A percentile compares a stretch with the other conserved stretches of the same genome.
Conservation (phyloP, 805 yeast genomes). For the Debaryomyces castellii region DNA sequence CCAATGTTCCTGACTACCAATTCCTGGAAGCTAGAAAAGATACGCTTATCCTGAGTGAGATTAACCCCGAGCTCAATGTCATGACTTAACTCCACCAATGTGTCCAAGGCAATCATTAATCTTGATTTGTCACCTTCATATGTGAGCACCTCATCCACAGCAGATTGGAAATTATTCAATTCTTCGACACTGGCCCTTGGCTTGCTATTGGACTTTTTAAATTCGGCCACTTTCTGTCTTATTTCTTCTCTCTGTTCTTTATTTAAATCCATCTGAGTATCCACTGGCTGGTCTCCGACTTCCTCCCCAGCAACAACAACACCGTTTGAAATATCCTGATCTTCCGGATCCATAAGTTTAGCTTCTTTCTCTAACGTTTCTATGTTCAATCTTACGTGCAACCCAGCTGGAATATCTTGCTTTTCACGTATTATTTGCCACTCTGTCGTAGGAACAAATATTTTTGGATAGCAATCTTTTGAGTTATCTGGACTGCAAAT, state of each 20-base stretch:
- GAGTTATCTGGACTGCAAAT: slow-evolving; percentile 25
- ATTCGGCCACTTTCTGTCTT: slow-evolving; percentile 8
- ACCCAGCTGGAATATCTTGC: slow-evolving; percentile 79
- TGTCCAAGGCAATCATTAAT: slow-evolving; percentile 35
- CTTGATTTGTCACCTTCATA: slow-evolving; percentile 16
- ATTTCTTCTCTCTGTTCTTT: slow-evolving; percentile 5
- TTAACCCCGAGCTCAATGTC: slow-evolving; percentile 61
- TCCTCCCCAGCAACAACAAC: slow-evolving; percentile 10
- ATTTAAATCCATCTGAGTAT: background rate
- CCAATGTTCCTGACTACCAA: slow-evolving; percentile 11
- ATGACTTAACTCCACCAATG: slow-evolving; percentile 61
- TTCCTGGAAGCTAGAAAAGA: slow-evolving; percentile 30
- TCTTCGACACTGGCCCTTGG: slow-evolving; percentile 4
- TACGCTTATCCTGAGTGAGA: slow-evolving; percentile 35
- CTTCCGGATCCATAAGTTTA: slow-evolving; percentile 44
- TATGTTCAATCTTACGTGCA: slow-evolving; percentile 71
- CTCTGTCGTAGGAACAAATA: slow-evolving; percentile 61
- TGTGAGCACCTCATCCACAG: slow-evolving; percentile 17
- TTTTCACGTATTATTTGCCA: slow-evolving; percentile 72
- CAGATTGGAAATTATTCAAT: slow-evolving; percentile 14
- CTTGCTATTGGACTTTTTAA: slow-evolving; percentile 1
- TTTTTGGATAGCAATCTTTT: slow-evolving; percentile 58
- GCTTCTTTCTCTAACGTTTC: slow-evolving; percentile 75
- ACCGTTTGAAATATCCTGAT: slow-evolving; percentile 11
- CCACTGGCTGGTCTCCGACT: slow-evolving; percentile 5